Evolutionary conservation across 1,139 yeast species (phyloP), one percentile per base, ranked within the genome.

Genomic region (Suhomyces kunorum): DNA sequence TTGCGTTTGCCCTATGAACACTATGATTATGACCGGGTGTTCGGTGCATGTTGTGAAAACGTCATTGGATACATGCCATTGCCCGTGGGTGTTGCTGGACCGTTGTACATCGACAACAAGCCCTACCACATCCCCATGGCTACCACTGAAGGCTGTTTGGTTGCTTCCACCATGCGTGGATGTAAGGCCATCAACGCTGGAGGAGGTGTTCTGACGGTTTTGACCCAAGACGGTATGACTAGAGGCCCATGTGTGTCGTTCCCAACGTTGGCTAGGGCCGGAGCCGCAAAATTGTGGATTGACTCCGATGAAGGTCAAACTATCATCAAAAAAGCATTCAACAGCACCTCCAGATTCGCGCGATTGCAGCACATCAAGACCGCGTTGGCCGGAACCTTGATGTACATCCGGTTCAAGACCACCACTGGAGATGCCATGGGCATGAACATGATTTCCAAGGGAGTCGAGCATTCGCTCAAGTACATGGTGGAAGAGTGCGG

Each of bases 381-480:
- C 20, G 95, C 98, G 2, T 71, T 92, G 62, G 98, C 98, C n/a
- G 98, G 99, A 29, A 86, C 87, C 39, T 72, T 86, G 50, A 72
- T 94, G 55, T 92, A 78, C 59, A 84, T 94, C 54, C 81, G 98
- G 56, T 92, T 92, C 73, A 81, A 90, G 61, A 92, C 99, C 19
- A 89, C 96, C 30, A 92, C 99, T 25, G 99, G 99, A 64, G 99
- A 92, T 71, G 98, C 98, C 14, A 92, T 92, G 99, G 99, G 98
- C 51, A 92, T 92, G 99, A 92, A 92, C 62, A 94, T 92, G 99
- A 94, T 92, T 50, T 92, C 98, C 23, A 92, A 92, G 67, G 99
- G 98, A 63, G 97, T 88, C 38, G 99, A 94, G 63, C 75, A 73
- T 61, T 80, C 96, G 2, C 77, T 92, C 58, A 81, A 82, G 51